Base-by-base conservation (phyloP, 2,329 filamentous ascomycete genomes). In the Penicillium sp. region DNA sequence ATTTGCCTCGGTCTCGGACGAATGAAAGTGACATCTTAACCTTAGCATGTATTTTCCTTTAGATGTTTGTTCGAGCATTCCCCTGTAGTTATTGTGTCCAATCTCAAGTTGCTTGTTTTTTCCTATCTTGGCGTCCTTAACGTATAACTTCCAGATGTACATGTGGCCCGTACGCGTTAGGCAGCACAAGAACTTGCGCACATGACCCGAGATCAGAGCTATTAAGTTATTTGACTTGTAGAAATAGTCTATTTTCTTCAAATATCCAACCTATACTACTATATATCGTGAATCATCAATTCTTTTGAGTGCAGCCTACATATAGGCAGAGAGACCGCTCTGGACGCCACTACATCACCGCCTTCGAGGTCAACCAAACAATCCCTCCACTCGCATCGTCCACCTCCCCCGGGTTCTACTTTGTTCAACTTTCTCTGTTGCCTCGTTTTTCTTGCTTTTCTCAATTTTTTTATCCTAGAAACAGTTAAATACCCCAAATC, bases 1-100 rank as follows among this genome's bases (percentile, higher is more conserved):
- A 81, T 99, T 99, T 79, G 94, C 94, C 48, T 88, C 92, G 38
- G 93, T 99, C 58, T 85, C 90, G 74, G 94, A 99, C 77, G 93
- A 97, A 84, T 99, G 92, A 71, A 65, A 52, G 57, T 55, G 54
- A 39, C 44, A 40, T 55, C 55, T 59, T 56, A 53, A 58, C 58
- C 58, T 59, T 60, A 50, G 61, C 50, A 50, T 59, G 49, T 62
- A 55, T 60, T 63, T 64, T 59, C 63, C 63, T 63, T 61, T 57
- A 51, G 59, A 58, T 50, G 56, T 55, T 55, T 71, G 64, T 67
- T 51, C 66, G 66, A 71, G 65, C 69, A 71, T 72, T 70, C 65
- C 66, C 65, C 64, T 71, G 69, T 72, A 72, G 68, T 69, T 72
- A 70, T 68, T 64, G 49, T 53, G 60, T 59, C 58, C 53, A 56